Percentiles rank a stretch among this genome's conserved stretches.
These are phyloP conservation scores for Cladosporium halotolerans DNA, from an alignment of 2,329 filamentous ascomycete species.

Conservation along the genomic window DNA sequence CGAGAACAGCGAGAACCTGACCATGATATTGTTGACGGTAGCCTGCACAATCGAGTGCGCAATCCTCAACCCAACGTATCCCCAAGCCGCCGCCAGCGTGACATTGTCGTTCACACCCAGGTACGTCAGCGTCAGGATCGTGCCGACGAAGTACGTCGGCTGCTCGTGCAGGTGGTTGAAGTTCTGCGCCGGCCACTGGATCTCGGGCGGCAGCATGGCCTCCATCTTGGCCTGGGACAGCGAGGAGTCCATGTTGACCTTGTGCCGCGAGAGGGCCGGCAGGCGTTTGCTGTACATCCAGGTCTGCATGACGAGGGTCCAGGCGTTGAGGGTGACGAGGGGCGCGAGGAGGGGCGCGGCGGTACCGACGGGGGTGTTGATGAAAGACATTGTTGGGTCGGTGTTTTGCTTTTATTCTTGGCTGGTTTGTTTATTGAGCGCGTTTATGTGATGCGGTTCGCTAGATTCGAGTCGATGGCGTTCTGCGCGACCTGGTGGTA, in stretches of 20 bases:
- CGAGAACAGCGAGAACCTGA: slow-evolving; percentile 32
- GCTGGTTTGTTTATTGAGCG: neutral
- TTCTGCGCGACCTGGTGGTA: no score
- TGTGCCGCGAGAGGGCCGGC: slow-evolving; percentile 31
- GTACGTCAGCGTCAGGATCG: slow-evolving; percentile 31
- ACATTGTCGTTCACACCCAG: slow-evolving; percentile 22
- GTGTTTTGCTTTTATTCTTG: neutral
- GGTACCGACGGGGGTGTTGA: slow-evolving; percentile 5
- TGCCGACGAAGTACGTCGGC: slow-evolving; percentile 41
- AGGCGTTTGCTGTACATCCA: slow-evolving; percentile 38
- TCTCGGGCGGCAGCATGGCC: slow-evolving; percentile 7
- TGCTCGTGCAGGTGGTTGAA: slow-evolving; percentile 41
- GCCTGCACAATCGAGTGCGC: slow-evolving; percentile 37
- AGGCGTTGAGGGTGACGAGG: slow-evolving; percentile 31
- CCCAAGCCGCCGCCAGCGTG: slow-evolving; percentile 36
- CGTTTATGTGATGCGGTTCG: neutral
- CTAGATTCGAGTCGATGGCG: no score
- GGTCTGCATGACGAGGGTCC: slow-evolving; percentile 38
- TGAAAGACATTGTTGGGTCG: slow-evolving; percentile 3
- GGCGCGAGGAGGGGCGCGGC: slow-evolving; percentile 8
- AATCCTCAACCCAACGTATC: slow-evolving; percentile 36
- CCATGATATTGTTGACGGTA: slow-evolving; percentile 32
- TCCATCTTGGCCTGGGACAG: slow-evolving; percentile 10
- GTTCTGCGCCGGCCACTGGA: slow-evolving; percentile 26
- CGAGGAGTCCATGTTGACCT: slow-evolving; percentile 15